Percentiles rank a stretch among this genome's conserved stretches.
Conservation (phyloP, 306 rosid species). For the Luffa aegyptiaca region DNA sequence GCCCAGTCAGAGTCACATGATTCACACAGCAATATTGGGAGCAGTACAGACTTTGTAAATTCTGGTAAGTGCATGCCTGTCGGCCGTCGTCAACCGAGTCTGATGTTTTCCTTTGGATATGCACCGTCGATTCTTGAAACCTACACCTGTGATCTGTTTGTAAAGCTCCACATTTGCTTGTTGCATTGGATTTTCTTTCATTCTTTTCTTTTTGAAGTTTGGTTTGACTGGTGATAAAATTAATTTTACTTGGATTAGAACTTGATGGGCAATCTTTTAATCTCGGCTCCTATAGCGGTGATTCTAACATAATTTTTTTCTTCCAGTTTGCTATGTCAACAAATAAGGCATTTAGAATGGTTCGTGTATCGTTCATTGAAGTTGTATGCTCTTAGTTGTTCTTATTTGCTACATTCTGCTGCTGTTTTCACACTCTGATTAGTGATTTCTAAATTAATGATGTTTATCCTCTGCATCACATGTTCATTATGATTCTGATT, state of each 20-base stretch:
- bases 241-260: not conserved
- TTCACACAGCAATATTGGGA: conserved; percentile 34
- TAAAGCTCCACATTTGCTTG: not conserved
- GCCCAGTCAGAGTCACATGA: conserved; percentile 24
- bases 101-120: not conserved
- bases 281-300: not conserved
- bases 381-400: not conserved
- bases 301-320: not conserved
- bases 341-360: not conserved
- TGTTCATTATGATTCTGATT: not conserved
- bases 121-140: not conserved
- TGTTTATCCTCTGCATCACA: not conserved
- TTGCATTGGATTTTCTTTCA: not conserved
- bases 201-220: conserved; percentile 6
- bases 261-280: not conserved
- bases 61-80: conserved; percentile 42
- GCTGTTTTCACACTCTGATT: not conserved
- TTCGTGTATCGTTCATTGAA: not conserved
- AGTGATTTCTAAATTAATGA: not conserved
- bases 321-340: not conserved
- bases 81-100: not conserved
- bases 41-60: conserved; percentile 56
- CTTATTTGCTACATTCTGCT: not conserved
- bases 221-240: not conserved
- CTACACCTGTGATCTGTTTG: not conserved